Conservation (phyloP, 2,329 filamentous ascomycete species). For the Lecanosticta acicola region DNA sequence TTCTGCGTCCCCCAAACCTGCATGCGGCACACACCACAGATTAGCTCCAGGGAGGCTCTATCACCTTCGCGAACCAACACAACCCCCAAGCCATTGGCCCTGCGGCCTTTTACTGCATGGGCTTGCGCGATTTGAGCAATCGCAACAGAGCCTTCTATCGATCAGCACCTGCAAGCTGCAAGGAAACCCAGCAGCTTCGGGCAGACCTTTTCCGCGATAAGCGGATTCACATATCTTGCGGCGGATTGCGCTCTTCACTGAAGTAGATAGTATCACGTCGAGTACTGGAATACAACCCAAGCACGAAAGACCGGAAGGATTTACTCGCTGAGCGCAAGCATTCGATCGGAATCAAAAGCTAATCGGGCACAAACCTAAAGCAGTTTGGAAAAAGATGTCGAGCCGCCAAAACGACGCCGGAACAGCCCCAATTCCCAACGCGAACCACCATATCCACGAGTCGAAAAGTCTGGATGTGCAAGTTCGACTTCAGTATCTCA, state of each 20-base stretch:
- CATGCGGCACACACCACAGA: not conserved
- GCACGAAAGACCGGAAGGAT: no score
- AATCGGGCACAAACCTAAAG: no score
- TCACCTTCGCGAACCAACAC: not conserved
- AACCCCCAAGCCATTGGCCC: not conserved
- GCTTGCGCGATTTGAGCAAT: not conserved
- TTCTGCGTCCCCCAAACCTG: no score
- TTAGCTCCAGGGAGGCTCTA: not conserved
- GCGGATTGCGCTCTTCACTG: not conserved
- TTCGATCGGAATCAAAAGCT: no score
- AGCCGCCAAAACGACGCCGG: no score
- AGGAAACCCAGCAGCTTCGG: not conserved
- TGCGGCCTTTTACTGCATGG: no score
- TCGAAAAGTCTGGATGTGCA: slow-evolving; percentile 30
- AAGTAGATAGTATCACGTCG: no score
- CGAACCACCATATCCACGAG: not conserved
- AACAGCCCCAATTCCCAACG: not conserved
- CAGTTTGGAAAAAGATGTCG: not conserved
- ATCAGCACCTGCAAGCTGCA: not conserved
- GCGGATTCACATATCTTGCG: not conserved
- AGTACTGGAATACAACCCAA: no score
- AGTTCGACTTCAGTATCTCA: slow-evolving; percentile 27
- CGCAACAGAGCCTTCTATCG: not conserved
- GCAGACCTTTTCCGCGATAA: not conserved
- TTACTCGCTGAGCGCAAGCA: no score